These are phyloP conservation scores for Apiotrichum siamense DNA, from an alignment of 1,284 basidiomycete genomes.

Conservation along the genomic window DNA sequence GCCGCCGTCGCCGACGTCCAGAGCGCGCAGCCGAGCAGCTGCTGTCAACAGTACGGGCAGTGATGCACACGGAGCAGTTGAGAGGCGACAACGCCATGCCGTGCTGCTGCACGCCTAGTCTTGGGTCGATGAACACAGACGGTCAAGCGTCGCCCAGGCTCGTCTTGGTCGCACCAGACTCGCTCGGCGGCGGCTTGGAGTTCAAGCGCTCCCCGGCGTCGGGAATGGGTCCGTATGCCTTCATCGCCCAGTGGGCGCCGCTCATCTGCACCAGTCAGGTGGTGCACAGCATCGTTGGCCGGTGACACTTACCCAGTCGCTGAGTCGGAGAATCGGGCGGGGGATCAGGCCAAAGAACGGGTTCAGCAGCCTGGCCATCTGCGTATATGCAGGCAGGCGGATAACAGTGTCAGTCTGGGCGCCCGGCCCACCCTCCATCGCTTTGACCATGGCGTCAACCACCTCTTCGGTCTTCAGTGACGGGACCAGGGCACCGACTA, in stretches of 20 bases:
- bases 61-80: too few species aligned
- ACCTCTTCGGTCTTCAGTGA: conserved; percentile 64
- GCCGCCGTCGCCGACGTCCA: too few species aligned
- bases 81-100: too few species aligned
- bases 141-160: not conserved
- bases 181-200: not conserved
- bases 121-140: too few species aligned
- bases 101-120: too few species aligned
- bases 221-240: conserved; percentile 34
- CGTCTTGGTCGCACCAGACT: not conserved
- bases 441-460: conserved; percentile 70
- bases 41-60: too few species aligned
- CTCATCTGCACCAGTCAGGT: conserved; percentile 18
- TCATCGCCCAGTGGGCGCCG: conserved; percentile 37
- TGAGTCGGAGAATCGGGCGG: conserved; percentile 29
- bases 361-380: conserved; percentile 29
- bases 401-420: conserved; percentile 61
- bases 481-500: conserved; percentile 68
- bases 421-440: conserved; percentile 57
- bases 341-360: conserved; percentile 35
- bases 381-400: conserved; percentile 55
- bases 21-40: too few species aligned
- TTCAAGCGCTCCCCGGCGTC: conserved; percentile 14
- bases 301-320: conserved; percentile 33
- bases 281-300: not conserved